Base-by-base conservation (phyloP, 352 stramenopile genomes). In the Phytopythium mirpurense region DNA sequence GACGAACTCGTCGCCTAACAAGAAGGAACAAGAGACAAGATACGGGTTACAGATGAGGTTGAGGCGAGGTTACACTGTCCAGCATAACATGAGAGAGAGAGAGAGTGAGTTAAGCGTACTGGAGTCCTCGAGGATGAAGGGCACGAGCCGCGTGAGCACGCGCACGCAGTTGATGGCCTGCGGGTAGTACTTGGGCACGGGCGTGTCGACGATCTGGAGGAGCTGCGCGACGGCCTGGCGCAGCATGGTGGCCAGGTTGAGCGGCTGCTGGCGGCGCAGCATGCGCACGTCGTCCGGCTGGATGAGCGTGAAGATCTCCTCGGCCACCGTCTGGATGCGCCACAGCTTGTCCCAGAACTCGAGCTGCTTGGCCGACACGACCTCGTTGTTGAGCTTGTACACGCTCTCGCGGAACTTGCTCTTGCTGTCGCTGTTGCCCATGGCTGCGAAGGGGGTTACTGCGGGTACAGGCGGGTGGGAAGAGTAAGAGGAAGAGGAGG, bases 311-410 rank as follows among this genome's bases (percentile, higher is more conserved):
- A 93, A 93, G 66, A 95, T 92, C 60, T 95, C 84, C 56, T 95
- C 84, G 31, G 84, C 84, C 26, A 90, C 84, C 5, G 84, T 95
- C 42, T 78, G 84, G 51, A 95, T 92, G 60, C 82, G 83, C 84
- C 84, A 95, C 10, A 95, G 65, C 57, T 95, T 95, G 67, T 93
- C 83, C 84, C 84, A 95, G 67, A 95, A 95, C 65, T 95, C 84
- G 60, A 93, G 79, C 61, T 90, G 88, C 66, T 90, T 90, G 62
- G 68, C 68, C 47, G 78, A 90, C 37, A 95, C 75, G 10, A 90
- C 73, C 54, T 95, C 82, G 43, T 95, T 93, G 67, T 89, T 93
- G 63, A 95, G 79, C 77, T 95, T 95, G 72, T 95, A 93, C 47
- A 95, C 84, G 67, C 77, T 91, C 78, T 95, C 84, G 66, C 83